phyloP scores from a whole-genome alignment of 2,329 filamentous ascomycete genomes.

The Zymoseptoria tritici region DNA sequence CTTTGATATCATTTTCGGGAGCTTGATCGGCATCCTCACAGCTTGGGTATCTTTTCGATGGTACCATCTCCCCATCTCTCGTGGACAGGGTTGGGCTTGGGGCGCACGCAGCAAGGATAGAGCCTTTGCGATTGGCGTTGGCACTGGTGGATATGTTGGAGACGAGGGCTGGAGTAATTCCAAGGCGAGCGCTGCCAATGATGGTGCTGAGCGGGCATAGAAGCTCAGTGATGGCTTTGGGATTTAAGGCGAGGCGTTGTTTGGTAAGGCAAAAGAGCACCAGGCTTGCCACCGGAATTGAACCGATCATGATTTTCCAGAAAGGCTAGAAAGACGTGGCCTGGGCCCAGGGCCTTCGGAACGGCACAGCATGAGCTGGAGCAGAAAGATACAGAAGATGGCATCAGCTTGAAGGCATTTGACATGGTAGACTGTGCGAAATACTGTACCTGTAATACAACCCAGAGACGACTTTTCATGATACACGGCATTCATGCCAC shows the following conservation, averaged over 20 bases:
- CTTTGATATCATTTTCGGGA: conserved; percentile 88
- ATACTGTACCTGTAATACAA: not conserved
- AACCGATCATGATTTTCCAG: not conserved
- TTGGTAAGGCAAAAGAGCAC: not conserved
- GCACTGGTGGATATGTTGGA: conserved; percentile 40
- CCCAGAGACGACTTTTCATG: not conserved
- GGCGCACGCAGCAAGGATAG: conserved; percentile 64
- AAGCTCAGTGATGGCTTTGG: not conserved
- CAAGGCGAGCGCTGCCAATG: conserved; percentile 1
- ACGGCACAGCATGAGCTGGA: not conserved
- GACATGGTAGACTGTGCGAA: not conserved
- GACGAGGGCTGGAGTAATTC: conserved; percentile 38
- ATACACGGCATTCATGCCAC: not conserved
- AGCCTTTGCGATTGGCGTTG: conserved; percentile 72
- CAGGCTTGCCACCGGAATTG: not conserved
- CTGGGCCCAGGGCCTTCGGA: not conserved
- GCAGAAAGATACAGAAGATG: not conserved
- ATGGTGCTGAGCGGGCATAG: not conserved
- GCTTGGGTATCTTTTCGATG: conserved; percentile 72
- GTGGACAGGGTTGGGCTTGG: conserved; percentile 87
- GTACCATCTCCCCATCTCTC: conserved; percentile 73
- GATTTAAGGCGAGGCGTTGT: not conserved
- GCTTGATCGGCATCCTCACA: conserved; percentile 63
- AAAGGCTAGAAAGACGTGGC: not conserved
- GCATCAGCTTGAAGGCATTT: not conserved